Conservation (phyloP, 176 grass and related monocot species). For the Tillandsia leiboldiana region DNA sequence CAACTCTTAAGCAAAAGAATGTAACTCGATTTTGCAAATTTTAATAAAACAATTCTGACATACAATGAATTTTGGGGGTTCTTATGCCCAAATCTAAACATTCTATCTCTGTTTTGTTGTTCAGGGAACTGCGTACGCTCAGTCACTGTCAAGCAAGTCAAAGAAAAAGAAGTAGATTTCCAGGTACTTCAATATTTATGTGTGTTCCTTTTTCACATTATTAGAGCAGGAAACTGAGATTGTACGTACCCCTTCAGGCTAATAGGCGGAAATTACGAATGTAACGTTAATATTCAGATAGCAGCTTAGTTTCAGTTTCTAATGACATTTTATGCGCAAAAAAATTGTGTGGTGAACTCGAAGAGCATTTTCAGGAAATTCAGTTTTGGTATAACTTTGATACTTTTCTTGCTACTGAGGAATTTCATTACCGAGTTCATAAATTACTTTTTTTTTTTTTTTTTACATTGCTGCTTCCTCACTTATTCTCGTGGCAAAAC, state of each 20-base stretch:
- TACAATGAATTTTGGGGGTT: no score
- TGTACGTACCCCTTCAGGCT: not conserved
- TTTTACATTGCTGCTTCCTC: no score
- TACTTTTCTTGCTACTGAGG: no score
- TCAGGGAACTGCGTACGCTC: conserved; percentile 24
- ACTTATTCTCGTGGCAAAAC: no score
- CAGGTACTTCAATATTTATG: not conserved
- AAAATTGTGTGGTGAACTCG: not conserved
- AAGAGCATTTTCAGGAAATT: not conserved
- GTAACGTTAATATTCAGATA: not conserved
- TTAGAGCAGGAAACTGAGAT: not conserved
- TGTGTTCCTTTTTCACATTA: not conserved
- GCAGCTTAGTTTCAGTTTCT: not conserved
- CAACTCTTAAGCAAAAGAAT: no score
- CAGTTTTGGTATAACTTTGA: not conserved
- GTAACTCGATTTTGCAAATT: no score
- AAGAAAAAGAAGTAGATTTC: conserved; percentile 24
- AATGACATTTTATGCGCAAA: not conserved
- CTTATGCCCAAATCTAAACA: no score
- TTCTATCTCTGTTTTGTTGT: not conserved
- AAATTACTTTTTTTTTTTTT: not conserved
- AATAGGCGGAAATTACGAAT: not conserved
- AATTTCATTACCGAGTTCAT: not conserved
- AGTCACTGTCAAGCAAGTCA: conserved; percentile 16
- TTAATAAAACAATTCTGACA: no score